Conservation (phyloP, 345 rosid genomes). For the Aquilaria yunnanensis region DNA sequence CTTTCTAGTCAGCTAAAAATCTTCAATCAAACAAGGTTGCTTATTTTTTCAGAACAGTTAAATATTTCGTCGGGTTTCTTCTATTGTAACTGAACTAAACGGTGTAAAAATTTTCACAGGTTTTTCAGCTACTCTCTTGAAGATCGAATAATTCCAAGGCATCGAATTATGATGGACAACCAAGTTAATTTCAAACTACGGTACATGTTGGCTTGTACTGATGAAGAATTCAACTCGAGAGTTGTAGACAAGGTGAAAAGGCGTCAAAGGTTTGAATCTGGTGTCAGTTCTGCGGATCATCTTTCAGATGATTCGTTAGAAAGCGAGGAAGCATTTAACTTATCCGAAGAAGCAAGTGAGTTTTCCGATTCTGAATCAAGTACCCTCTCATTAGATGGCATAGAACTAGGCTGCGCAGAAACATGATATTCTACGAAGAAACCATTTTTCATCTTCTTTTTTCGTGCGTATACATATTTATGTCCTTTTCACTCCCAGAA, state of each 20-base stretch:
- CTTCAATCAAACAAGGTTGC: no score
- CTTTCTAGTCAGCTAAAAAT: neutral
- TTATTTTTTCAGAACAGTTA: no score
- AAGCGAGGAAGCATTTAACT: neutral
- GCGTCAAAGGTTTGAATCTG: constrained; percentile 53
- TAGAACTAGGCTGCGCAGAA: neutral
- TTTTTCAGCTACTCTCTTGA: constrained; percentile 90
- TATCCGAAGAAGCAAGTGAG: constrained; percentile 1
- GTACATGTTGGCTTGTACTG: constrained; percentile 65
- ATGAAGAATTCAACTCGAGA: constrained; percentile 52
- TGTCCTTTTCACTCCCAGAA: no score
- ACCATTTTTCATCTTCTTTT: no score
- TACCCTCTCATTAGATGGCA: neutral
- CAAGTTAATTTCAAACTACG: constrained; percentile 71
- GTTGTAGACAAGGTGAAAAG: constrained; percentile 60
- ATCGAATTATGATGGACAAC: constrained; percentile 65
- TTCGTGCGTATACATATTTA: no score
- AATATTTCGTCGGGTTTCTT: neutral
- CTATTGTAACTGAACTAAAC: constrained; percentile 4
- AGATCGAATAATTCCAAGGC: constrained; percentile 76
- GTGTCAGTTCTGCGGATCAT: neutral
- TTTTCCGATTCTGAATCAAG: constrained; percentile 7
- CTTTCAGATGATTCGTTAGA: constrained; percentile 1
- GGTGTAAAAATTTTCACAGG: constrained; percentile 33
- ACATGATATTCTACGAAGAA: no score